phyloP scores from a whole-genome alignment of 148 eudicot genomes.

The Polygonum maritimum region DNA sequence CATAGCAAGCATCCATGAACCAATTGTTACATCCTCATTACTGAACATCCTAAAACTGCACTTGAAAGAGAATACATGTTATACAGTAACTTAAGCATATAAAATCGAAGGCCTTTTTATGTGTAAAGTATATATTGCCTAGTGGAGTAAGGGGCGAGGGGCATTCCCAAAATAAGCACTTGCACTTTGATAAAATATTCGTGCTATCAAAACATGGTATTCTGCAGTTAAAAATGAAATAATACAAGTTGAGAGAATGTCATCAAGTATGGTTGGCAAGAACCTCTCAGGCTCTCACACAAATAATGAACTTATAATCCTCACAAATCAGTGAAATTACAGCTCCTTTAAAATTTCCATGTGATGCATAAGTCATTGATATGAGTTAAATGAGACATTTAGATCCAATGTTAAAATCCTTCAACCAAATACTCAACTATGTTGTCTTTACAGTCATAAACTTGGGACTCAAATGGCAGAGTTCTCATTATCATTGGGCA shows the following conservation, averaged over 20 bases:
- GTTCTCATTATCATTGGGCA: background rate
- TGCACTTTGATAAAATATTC: background rate
- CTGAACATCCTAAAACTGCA: slow-evolving; percentile 96
- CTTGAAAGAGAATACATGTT: background rate
- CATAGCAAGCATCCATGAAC: slow-evolving; percentile 99
- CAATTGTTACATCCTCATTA: slow-evolving; percentile 94
- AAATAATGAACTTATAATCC: background rate
- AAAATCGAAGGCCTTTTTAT: background rate
- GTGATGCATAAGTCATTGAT: background rate
- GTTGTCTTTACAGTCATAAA: background rate
- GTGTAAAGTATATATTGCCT: background rate
- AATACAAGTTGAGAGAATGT: background rate
- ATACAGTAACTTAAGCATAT: background rate
- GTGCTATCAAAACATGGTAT: background rate
- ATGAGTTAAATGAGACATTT: background rate
- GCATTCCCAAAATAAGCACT: background rate
- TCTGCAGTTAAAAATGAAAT: background rate
- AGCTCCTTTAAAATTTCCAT: background rate
- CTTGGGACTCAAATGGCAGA: background rate
- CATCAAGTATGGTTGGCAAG: background rate
- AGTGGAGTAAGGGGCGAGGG: background rate
- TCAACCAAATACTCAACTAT: background rate
- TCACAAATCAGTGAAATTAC: background rate
- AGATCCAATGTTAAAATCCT: background rate
- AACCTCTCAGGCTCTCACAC: background rate